Conservation (phyloP, 2,329 filamentous ascomycete genomes). For the Aspergillus sp. region DNA sequence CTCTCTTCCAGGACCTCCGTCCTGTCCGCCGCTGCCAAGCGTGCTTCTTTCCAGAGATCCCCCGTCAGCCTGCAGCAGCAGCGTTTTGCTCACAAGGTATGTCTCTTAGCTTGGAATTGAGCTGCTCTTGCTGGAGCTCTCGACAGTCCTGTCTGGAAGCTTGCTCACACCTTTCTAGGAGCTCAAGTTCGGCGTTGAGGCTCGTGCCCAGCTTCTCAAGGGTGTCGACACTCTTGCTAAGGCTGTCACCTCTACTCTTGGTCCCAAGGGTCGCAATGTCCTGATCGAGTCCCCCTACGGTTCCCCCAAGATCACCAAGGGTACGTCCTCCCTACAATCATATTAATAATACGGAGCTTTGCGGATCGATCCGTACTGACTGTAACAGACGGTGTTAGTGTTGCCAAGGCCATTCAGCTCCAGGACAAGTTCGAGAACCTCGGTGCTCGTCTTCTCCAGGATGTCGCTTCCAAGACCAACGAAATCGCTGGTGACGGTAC, state of each 20-base stretch:
- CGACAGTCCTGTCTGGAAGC: constrained; percentile 19
- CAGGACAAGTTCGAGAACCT: constrained; percentile 99
- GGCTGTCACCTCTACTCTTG: constrained; percentile 93
- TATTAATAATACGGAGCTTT: constrained; percentile 11
- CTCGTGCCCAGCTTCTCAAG: constrained; percentile 79
- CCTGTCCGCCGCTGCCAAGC: constrained; percentile 64
- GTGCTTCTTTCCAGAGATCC: constrained; percentile 62
- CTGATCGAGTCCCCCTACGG: constrained; percentile 98
- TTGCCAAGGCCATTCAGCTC: constrained; percentile 84
- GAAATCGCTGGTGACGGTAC: constrained; percentile 98
- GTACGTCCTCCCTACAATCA: constrained; percentile 52
- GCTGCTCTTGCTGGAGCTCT: constrained; percentile 21
- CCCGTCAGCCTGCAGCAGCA: constrained; percentile 79
- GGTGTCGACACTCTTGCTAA: constrained; percentile 97
- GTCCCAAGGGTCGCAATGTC: constrained; percentile 97
- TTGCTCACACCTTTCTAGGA: constrained; percentile 62
- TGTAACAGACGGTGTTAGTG: constrained; percentile 75
- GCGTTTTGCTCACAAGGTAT: constrained; percentile 96
- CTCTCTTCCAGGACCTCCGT: constrained; percentile 81
- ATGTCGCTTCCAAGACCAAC: constrained; percentile 99
- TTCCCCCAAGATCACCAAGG: constrained; percentile 99
- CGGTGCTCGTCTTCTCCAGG: constrained; percentile 91
- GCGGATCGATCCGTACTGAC: constrained; percentile 23
- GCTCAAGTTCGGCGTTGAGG: constrained; percentile 97
- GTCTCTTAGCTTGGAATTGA: constrained; percentile 24